These are phyloP conservation scores for Umbelopsis isabellina DNA, from an alignment of 192 early-diverging fungal species.

Conservation along the genomic window DNA sequence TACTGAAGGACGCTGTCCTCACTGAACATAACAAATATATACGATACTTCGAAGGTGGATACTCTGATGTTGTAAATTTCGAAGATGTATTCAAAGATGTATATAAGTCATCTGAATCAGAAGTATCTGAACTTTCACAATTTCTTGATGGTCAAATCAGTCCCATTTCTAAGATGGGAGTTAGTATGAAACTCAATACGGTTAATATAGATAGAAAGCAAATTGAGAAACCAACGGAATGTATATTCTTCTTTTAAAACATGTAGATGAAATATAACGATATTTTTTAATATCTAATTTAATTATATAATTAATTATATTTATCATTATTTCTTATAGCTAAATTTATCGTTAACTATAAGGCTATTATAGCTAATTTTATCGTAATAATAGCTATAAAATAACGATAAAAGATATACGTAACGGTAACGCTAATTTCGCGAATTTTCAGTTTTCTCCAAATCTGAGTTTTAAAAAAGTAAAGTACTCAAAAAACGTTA, in stretches of 20 bases:
- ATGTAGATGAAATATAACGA: background rate
- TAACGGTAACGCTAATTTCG: background rate
- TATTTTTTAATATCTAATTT: background rate
- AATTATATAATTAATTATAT: background rate
- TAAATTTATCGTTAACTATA: background rate
- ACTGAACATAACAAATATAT: slow-evolving; percentile 10
- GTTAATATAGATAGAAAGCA: background rate
- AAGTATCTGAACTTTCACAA: background rate
- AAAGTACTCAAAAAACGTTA: background rate
- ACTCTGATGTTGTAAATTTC: slow-evolving; percentile 4
- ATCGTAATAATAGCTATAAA: background rate
- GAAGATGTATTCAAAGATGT: background rate
- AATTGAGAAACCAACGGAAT: background rate
- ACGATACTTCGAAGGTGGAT: background rate
- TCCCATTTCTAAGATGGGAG: background rate
- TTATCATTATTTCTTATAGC: background rate
- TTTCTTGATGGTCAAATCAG: background rate
- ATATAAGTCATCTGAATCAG: background rate
- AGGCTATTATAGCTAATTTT: background rate
- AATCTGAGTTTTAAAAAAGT: background rate
- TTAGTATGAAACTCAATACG: slow-evolving; percentile 7
- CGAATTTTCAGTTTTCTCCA: background rate
- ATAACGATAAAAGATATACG: background rate
- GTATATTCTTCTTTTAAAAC: slow-evolving; percentile 1
- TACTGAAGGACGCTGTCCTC: slow-evolving; percentile 4